Percentiles rank a stretch among this genome's conserved stretches.
Conservation (phyloP, 1,284 basidiomycete species). For the Afroboletus lepidellus region DNA sequence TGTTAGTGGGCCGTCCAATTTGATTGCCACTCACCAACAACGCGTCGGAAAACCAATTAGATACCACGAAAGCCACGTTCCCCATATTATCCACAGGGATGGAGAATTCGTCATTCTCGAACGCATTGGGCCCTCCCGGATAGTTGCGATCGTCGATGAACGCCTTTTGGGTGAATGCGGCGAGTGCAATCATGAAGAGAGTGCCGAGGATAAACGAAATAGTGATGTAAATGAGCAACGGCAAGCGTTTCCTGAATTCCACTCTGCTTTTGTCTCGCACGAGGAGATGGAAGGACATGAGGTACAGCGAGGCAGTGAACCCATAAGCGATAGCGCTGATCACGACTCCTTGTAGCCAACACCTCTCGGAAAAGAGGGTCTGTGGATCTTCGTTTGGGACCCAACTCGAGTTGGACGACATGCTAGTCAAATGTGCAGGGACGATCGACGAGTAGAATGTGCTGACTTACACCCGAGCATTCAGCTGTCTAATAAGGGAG, state of each 20-base stretch:
- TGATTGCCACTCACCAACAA: slow-evolving; percentile 23
- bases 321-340: slow-evolving; percentile 16
- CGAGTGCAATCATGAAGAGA: slow-evolving; percentile 18
- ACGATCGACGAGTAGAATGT: no score
- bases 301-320: slow-evolving; percentile 6
- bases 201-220: slow-evolving; percentile 27
- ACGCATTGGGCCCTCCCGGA: slow-evolving; percentile 27
- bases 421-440: neutral
- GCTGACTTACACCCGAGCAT: no score
- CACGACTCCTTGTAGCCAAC: slow-evolving; percentile 20
- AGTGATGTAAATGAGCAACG: slow-evolving; percentile 21
- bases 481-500: no score
- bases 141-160: slow-evolving; percentile 35
- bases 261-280: neutral
- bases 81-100: slow-evolving; percentile 5
- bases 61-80: slow-evolving; percentile 19
- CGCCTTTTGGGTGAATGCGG: slow-evolving; percentile 26
- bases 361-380: slow-evolving; percentile 15
- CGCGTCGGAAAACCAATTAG: slow-evolving; percentile 27
- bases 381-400: slow-evolving; percentile 10
- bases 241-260: neutral
- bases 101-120: slow-evolving; percentile 11
- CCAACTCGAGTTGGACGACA: slow-evolving; percentile 21
- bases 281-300: slow-evolving; percentile 17
- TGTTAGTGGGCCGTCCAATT: neutral